Percentiles rank a stretch among this genome's conserved stretches.
phyloP scores from a whole-genome alignment of 2,329 filamentous ascomycete genomes.

The Sclerotinia spermophila region DNA sequence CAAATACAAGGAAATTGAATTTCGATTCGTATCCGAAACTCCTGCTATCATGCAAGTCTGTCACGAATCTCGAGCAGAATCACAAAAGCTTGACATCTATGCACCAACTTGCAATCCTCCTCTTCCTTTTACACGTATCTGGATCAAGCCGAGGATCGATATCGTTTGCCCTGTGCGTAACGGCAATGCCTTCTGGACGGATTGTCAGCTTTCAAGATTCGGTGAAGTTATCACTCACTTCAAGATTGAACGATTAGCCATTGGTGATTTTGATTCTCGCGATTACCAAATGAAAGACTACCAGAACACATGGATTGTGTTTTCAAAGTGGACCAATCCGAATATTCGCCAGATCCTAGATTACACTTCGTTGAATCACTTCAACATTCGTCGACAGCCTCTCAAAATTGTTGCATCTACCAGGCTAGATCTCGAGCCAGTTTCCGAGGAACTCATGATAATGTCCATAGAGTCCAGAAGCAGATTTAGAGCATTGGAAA shows the following conservation, averaged over 20 bases:
- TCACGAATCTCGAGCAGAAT: background rate
- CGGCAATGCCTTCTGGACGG: background rate
- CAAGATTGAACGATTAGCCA: background rate
- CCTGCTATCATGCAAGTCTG: constrained; percentile 1
- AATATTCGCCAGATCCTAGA: background rate
- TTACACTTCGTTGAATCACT: background rate
- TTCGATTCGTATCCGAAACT: background rate
- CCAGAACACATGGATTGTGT: background rate
- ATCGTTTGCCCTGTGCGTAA: background rate
- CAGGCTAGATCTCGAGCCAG: accelerated
- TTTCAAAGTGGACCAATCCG: background rate
- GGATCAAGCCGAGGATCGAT: background rate
- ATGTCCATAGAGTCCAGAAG: background rate
- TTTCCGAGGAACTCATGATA: background rate
- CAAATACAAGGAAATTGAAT: no score
- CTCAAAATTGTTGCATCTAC: background rate
- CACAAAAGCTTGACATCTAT: background rate
- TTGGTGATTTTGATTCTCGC: background rate
- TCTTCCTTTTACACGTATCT: background rate
- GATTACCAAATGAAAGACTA: background rate
- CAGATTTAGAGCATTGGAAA: background rate
- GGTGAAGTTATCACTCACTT: background rate
- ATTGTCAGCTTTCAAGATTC: background rate
- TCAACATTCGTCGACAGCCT: background rate
- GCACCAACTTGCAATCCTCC: accelerated